Base-by-base conservation (phyloP, 306 rosid genomes). In the Acacia melanoxylon region DNA sequence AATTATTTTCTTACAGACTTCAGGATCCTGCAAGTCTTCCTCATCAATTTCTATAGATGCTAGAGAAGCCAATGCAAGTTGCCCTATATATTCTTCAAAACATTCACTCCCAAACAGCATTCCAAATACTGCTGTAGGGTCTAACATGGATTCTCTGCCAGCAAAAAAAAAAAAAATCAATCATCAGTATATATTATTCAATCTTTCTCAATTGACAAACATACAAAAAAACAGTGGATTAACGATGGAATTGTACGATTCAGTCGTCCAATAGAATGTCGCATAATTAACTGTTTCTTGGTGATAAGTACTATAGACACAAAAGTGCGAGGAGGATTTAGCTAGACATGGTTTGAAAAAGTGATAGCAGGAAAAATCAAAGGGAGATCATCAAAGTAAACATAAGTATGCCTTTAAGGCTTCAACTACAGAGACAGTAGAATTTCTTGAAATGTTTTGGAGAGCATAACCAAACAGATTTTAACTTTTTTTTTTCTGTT, bases 41-140 rank as follows among this genome's bases (percentile, higher is more conserved):
- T 91, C 98, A 37, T 90, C 98, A 37, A 88, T 15, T 74, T 91
- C 98, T 46, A 92, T 68, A 74, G 97, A 84, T 73, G 93, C 86
- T 73, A 93, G 58, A 68, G 89, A 78, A 79, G 97, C 96, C 85
- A 93, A 84, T 83, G 96, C 94, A 82, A 95, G 93, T 83, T 90
- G 86, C 71, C 99, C 99, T 51, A 93, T 86, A 84, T 92, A 95
- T 58, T 93, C 99, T 66, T 93, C 99, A 88, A 95, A 95, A 45
- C 8, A 72, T 11, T 95, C 99, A 65, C 96, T 95, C 81, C 99
- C 99, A 74, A 95, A 95, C 85, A 95, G 89, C 98, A 95, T 95
- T 66, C 99, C 99, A 75, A 95, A 95, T 76, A 95, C 99, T 68
- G 93, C 76, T 74, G 96, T 31, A 66, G 99, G 99, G 61, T 95